A percentile compares a stretch with the other conserved stretches of the same genome.
These are phyloP conservation scores for Melanogaster broomeanus DNA, from an alignment of 768 basidiomycete genomes.

Conservation along the genomic window DNA sequence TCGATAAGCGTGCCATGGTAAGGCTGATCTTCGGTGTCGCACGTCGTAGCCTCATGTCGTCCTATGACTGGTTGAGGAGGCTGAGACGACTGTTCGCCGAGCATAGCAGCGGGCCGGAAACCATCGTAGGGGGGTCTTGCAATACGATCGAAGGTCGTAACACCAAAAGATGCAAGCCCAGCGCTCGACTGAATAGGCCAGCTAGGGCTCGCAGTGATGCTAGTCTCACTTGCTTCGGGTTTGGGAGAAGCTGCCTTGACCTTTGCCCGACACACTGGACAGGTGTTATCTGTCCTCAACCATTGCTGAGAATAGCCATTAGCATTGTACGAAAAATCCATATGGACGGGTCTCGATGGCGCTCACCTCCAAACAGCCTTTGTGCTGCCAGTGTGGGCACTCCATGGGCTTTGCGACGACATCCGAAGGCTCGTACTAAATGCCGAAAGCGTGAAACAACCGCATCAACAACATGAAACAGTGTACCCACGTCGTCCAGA, in stretches of 20 bases:
- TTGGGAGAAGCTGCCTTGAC: conserved; percentile 38
- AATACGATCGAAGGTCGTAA: not conserved
- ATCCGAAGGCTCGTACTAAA: conserved; percentile 66
- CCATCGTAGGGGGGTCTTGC: not conserved
- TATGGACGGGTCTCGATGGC: not conserved
- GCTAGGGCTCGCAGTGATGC: not conserved
- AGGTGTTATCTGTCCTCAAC: conserved; percentile 74
- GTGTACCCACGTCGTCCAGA: conserved; percentile 71
- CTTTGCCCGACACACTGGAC: conserved; percentile 76
- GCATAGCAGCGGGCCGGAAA: not conserved
- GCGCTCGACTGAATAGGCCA: conserved; percentile 10
- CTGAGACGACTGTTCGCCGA: not conserved
- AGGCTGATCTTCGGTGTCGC: not conserved
- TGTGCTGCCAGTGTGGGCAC: conserved; percentile 82
- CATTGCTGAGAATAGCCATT: conserved; percentile 58
- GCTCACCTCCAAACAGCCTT: conserved; percentile 70
- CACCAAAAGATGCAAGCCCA: conserved; percentile 8
- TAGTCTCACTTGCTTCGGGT: conserved; percentile 6
- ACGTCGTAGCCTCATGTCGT: not conserved
- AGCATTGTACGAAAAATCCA: conserved; percentile 3
- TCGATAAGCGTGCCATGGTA: not conserved
- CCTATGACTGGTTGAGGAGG: not conserved
- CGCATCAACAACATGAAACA: not conserved
- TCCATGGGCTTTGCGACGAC: conserved; percentile 63
- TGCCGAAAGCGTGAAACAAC: conserved; percentile 3